Conservation (phyloP, 2,329 filamentous ascomycete species). For the Fusarium duplospermum region DNA sequence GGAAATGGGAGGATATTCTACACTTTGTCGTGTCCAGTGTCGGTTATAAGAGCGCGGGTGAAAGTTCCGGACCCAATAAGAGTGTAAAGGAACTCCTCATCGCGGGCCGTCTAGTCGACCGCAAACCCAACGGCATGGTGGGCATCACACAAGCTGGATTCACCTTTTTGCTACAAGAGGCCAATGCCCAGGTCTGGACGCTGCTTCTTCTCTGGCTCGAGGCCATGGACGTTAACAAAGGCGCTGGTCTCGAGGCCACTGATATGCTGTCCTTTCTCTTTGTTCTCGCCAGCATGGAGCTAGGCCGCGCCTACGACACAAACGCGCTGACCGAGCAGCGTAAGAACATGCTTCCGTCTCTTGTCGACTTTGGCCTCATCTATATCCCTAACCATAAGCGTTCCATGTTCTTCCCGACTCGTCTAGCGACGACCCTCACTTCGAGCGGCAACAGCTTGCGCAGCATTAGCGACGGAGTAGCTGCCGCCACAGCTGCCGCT, state of each 20-base stretch:
- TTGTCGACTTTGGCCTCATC: constrained; percentile 92
- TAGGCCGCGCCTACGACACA: constrained; percentile 91
- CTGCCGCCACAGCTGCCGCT: constrained; percentile 69
- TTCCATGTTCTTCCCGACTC: constrained; percentile 85
- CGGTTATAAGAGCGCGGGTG: constrained; percentile 62
- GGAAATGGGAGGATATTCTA: constrained; percentile 94
- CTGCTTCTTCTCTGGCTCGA: constrained; percentile 93
- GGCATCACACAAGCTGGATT: constrained; percentile 94
- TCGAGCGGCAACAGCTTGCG: constrained; percentile 79
- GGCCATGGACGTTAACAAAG: constrained; percentile 70
- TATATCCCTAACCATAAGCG: constrained; percentile 73
- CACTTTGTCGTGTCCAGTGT: constrained; percentile 93
- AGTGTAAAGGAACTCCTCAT: constrained; percentile 88
- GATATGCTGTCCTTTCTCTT: constrained; percentile 98
- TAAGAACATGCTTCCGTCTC: constrained; percentile 87
- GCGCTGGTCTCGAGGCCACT: constrained; percentile 83
- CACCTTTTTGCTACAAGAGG: constrained; percentile 92
- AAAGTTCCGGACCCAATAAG: constrained; percentile 69
- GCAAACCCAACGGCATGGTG: constrained; percentile 70
- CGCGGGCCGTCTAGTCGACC: constrained; percentile 82
- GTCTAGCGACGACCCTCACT: constrained; percentile 92
- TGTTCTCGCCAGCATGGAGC: constrained; percentile 90
- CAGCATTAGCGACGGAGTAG: constrained; percentile 75
- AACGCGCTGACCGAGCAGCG: constrained; percentile 84
- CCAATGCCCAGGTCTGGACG: constrained; percentile 97